Percentiles rank a stretch among this genome's conserved stretches.
Evolutionary conservation across 257 asterid species (phyloP).

Genomic region (Jacaranda copaia): DNA sequence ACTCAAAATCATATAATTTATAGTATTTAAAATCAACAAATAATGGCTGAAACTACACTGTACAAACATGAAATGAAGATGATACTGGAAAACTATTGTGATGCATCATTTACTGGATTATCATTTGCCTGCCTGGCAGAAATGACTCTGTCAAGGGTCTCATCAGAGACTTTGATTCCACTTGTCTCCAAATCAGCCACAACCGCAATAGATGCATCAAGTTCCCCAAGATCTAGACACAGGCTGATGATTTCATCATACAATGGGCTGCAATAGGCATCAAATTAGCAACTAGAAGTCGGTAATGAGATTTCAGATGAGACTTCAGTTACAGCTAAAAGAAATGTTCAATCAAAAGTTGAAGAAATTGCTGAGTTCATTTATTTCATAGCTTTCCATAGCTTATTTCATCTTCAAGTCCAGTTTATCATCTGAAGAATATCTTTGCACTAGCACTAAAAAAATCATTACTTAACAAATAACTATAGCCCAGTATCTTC

Average conservation of each 20-base stretch:
- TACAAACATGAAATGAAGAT: constrained; percentile 34
- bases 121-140: constrained; percentile 72
- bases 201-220: constrained; percentile 93
- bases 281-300: constrained; percentile 30
- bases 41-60: constrained; percentile 5
- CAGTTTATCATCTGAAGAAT: not conserved
- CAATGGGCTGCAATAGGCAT: constrained; percentile 67
- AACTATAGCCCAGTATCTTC: not conserved
- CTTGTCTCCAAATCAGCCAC: constrained; percentile 93
- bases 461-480: not conserved
- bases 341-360: not conserved
- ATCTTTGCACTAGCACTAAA: not conserved
- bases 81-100: constrained; percentile 35
- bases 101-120: constrained; percentile 45
- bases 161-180: constrained; percentile 88
- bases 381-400: not conserved
- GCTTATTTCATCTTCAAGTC: not conserved
- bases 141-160: constrained; percentile 89
- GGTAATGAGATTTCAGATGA: not conserved
- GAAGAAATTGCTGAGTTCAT: not conserved
- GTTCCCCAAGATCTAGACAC: constrained; percentile 91
- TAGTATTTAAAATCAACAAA: not conserved
- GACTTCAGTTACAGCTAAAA: not conserved
- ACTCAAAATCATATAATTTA: not conserved
- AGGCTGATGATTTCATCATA: constrained; percentile 77